Base-by-base conservation (phyloP, 75 land plant species). In the Pinus albicaulis region DNA sequence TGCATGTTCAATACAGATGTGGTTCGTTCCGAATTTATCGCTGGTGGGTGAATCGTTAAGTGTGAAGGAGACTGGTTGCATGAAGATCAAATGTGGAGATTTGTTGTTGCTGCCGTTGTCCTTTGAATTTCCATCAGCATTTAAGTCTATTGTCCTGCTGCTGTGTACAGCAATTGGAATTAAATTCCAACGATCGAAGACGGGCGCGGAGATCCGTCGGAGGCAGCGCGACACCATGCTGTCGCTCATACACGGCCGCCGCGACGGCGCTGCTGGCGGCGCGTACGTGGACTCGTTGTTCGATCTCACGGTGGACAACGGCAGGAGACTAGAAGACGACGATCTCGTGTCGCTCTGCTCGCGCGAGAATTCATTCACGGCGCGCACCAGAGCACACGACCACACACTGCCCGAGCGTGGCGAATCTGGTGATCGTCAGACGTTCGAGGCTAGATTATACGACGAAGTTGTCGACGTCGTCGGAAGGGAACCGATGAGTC, bases 361-460 rank as follows among this genome's bases (percentile, higher is more conserved):
- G 66, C n/a, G n/a, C n/a, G n/a, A n/a, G 86, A 85, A 61, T 75
- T 85, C 55, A 53, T 85, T 36, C 71, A 72, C 13, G 84, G 58
- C 13, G 86, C n/a, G 86, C 7, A 85, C 84, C 0, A 84, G 81
- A 36, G 79, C 80, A n/a, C 10, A 82, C 81, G 1, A 61, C 78
- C 8, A 82, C 86, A n/a, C n/a, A n/a, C 28, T 22, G 74, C 1
- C 16, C 84, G 60, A 83, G 48, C 83, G 86, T 86, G 77, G 88
- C 86, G 15, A 80, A 86, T 57, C 19, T 87, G 74, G 80, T 81
- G 76, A 76, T 79, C 7, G 76, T 64, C 82, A 20, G 69, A 24
- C 4, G 64, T 79, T 22, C 88, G n/a, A 86, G 61, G 72, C 48
- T 0, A 84, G 31, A 69, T 34, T 84, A 1, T 78, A 72, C 14